Evolutionary conservation across 306 rosid species (phyloP).

Genomic region (Vigna nakashimae): DNA sequence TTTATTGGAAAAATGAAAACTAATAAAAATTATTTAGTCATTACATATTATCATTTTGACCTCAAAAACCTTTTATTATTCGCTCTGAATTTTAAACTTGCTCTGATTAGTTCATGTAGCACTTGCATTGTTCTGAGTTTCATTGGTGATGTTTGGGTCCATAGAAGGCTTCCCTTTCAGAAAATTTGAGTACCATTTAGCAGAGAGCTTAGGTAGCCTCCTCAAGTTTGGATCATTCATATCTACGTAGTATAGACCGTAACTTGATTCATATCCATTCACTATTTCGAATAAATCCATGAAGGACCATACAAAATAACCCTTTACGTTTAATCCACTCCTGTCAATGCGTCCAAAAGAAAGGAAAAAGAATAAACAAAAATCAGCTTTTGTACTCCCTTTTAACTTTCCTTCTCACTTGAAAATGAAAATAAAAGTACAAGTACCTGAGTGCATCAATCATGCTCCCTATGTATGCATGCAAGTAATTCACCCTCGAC

Average conservation of each 20-base stretch:
- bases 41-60: too few relatives aligned
- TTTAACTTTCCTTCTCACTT: neutral
- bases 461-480: slow-evolving; percentile 50
- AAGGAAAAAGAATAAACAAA: neutral
- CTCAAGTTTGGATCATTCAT: slow-evolving; percentile 58
- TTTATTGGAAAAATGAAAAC: too few relatives aligned
- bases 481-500: slow-evolving; percentile 59
- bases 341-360: slow-evolving; percentile 38
- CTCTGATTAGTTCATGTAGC: neutral
- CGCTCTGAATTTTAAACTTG: neutral
- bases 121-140: slow-evolving; percentile 30
- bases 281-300: slow-evolving; percentile 60
- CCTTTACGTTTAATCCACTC: slow-evolving; percentile 67
- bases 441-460: slow-evolving; percentile 61
- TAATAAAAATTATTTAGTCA: too few relatives aligned
- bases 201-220: slow-evolving; percentile 65
- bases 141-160: slow-evolving; percentile 4
- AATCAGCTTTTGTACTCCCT: neutral
- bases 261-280: slow-evolving; percentile 51
- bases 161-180: slow-evolving; percentile 36
- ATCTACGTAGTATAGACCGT: slow-evolving; percentile 59
- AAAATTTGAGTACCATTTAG: slow-evolving; percentile 68
- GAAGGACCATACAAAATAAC: slow-evolving; percentile 76
- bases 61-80: too few relatives aligned
- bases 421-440: slow-evolving; percentile 4